Conservation (phyloP, 2,329 filamentous ascomycete species). For the Neofusicoccum ribis region DNA sequence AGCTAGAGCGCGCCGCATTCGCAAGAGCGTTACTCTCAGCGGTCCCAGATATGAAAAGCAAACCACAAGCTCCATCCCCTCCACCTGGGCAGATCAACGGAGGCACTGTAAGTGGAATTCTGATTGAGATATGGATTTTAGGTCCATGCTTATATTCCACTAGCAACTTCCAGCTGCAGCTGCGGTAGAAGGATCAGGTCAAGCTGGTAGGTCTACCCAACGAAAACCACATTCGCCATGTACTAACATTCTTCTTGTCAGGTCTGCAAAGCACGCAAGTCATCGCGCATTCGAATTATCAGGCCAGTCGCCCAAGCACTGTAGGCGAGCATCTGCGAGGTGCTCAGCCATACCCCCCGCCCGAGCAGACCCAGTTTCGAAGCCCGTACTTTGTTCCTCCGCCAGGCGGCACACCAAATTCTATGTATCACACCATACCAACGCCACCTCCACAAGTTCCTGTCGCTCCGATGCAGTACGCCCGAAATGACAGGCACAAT, state of each 20-base stretch:
- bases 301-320: background rate
- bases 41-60: conserved; percentile 43
- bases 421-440: conserved; percentile 2
- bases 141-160: background rate
- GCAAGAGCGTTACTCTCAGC: conserved; percentile 52
- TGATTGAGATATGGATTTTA: background rate
- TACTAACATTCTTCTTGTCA: background rate
- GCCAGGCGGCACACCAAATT: background rate
- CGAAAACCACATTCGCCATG: background rate
- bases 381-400: conserved; percentile 19
- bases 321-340: background rate
- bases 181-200: background rate
- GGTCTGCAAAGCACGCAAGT: background rate
- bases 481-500: conserved; percentile 28
- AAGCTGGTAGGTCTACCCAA: background rate
- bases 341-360: background rate
- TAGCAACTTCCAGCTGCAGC: background rate
- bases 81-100: background rate
- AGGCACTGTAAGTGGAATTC: background rate
- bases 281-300: background rate
- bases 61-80: background rate
- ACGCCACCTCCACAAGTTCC: conserved; percentile 26
- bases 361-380: background rate
- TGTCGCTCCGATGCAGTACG: conserved; percentile 36
- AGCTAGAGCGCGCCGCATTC: conserved; percentile 54